Base-by-base conservation (phyloP, 2,329 filamentous ascomycete genomes). In the Fusarium haematococcum region DNA sequence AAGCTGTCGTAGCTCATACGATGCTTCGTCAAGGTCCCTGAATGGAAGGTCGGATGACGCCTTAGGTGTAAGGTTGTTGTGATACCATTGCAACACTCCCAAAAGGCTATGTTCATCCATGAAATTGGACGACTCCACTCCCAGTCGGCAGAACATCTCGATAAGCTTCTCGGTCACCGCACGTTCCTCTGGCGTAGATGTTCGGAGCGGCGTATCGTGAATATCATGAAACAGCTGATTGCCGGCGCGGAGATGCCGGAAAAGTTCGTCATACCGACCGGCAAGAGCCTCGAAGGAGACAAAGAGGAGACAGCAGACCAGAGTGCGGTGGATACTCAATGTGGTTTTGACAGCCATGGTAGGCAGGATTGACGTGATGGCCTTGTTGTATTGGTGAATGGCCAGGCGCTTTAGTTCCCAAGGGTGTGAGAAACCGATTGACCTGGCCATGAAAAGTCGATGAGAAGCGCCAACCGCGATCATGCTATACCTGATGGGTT, bases 401-500 rank as follows among this genome's bases (percentile, higher is more conserved):
- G 54, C 33, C 8, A 57, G 23, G 2, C 54, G 32, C 9, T 57
- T 57, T 6, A 57, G 32, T 3, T 37, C 54, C 54, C 54, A 57
- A 6, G 54, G 54, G 6, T 45, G 27, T 1, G 45, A 67, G 23
- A 33, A 37, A 11, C 57, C 57, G 5, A 67, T 25, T 5, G 56
- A 54, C 13, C 32, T 45, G 16, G 64, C 64, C 57, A 67, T 62
- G 35, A 67, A 67, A 6, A 67, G 57, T 25, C 64, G 43, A 54
- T 67, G 57, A 43, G 57, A 54, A 23, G 64, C 57, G n/a, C 64
- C 64, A 9, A 67, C 64, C 14, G 64, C 57, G 13, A 62, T 56
- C 45, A 67, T 67, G 25, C 64, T 67, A 25, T 62, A 61, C 48
- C 64, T 56, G 7, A 67, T 33, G 4, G 64, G 57, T 43, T 57